Evolutionary conservation across 768 basidiomycete genomes (phyloP), one percentile per base, ranked within the genome.

Genomic region (Leucosporidium yakuticum): DNA sequence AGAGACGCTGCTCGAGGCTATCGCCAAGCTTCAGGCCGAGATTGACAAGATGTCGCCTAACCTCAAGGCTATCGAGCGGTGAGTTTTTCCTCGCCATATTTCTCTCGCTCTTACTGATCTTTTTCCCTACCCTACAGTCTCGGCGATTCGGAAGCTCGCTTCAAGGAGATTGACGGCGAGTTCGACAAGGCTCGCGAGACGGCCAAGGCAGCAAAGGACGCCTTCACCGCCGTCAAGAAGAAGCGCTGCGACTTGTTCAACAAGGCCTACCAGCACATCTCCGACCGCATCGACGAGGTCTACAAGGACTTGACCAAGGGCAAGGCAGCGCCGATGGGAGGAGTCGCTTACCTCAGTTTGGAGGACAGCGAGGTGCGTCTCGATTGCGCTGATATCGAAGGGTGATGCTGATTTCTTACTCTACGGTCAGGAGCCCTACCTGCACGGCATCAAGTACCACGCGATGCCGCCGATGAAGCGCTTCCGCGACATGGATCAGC

Each of bases 381-480:
- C 32, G 44, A 55, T 11, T n/a, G 9, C 29, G 55, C n/a, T 51
- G 19, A 2, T 25, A 11, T 12, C 4, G 2, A 27, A 0, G 5
- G 32, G 19, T 21, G 20, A 8, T 0, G 27, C 34, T 27, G 36
- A 7, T 51, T 31, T 29, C 48, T 36, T 61, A 12, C 12, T 15
- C 8, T 5, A n/a, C n/a, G 36, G 23, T 47, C 69, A 89, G 89
- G 89, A 90, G 79, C 90, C 91, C 1, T 92, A 92, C 71, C 82
- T 81, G 27, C 86, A 85, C 48, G 91, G 96, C 63, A 91, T 99
- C 81, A 97, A 96, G 79, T 98, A 98, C 77, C 95, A 98, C 76
- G 94, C 95, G 1, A 99, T 98, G 96, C 96, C 96, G 0, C 96
- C 96, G 0, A 95, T 97, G 88, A 99, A 99, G 78, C 89, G 93